These are phyloP conservation scores for Arachis hypogaea DNA, from an alignment of 306 rosid species.

Conservation along the genomic window DNA sequence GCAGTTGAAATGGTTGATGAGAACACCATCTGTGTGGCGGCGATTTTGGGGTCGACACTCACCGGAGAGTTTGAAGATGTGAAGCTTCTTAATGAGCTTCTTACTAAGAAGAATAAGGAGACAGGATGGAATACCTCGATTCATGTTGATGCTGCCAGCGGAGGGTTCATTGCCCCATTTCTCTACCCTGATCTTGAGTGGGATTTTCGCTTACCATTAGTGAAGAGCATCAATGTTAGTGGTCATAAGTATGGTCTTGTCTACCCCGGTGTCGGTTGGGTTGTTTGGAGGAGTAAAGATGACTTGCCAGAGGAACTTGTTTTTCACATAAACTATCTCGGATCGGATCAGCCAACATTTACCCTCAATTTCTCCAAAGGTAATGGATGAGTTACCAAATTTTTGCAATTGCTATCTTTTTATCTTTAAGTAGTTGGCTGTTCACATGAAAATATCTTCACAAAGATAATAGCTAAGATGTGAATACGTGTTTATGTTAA, in stretches of 20 bases:
- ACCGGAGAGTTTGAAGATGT: constrained; percentile 94
- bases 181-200: constrained; percentile 73
- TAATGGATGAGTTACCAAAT: constrained; percentile 24
- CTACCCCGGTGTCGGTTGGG: constrained; percentile 93
- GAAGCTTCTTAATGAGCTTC: constrained; percentile 76
- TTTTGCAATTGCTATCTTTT: neutral
- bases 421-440: neutral
- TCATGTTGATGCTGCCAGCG: constrained; percentile 90
- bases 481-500: too few relatives aligned
- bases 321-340: constrained; percentile 90
- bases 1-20: constrained; percentile 93
- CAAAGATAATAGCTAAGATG: too few relatives aligned
- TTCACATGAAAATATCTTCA: too few relatives aligned
- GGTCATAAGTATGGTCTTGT: constrained; percentile 97
- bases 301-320: constrained; percentile 89
- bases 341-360: constrained; percentile 92
- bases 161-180: constrained; percentile 87
- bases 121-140: constrained; percentile 79
- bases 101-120: constrained; percentile 62
- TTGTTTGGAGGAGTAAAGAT: constrained; percentile 77
- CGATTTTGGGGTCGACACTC: constrained; percentile 87
- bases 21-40: constrained; percentile 95
- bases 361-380: constrained; percentile 96
- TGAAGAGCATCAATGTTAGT: constrained; percentile 87
- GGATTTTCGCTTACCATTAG: constrained; percentile 84